Base-by-base conservation (phyloP, 2,329 filamentous ascomycete genomes). In the Tolypocladium pustulatum region DNA sequence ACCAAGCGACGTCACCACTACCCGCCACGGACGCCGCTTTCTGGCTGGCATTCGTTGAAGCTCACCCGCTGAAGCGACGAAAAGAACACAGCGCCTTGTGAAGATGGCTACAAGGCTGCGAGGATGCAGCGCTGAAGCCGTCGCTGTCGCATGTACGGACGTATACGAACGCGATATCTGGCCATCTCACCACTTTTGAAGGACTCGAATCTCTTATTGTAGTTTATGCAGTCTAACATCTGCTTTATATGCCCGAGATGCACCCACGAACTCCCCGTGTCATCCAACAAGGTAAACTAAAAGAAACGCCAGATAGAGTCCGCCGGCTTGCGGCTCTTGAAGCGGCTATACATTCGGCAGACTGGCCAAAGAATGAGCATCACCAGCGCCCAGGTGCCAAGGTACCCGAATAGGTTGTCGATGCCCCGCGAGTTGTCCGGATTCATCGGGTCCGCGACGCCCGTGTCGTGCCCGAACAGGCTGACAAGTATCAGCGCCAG, bases 221-320 rank as follows among this genome's bases (percentile, higher is more conserved):
- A 4, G 5, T 46, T 15, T 13, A 46, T 46, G n/a, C n/a, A 22
- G 41, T 46, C 27, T 51, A 51, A 32, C 4, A n/a, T n/a, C 20
- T 32, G 20, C 30, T 46, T 9, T 25, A 34, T n/a, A 9, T 32
- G 27, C 12, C 2, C 10, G 3, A 5, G 43, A n/a, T 8, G 20
- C 4, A 34, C 13, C n/a, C n/a, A 2, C 22, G 7, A 10, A n/a
- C 6, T 8, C 20, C 9, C 20, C 20, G n/a, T 30, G 17, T 10
- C 27, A 20, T 32, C 7, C 27, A 0, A 32, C 30, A 22, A 22
- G 4, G 7, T 34, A 2, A 17, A n/a, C 25, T 36, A 57, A n/a
- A 79, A 79, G 61, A 79, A 75, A 7, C 76, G 69, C 76, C 76
- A 79, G 13, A 78, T 64, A 3, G 76, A 78, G 60, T 78, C 73